These are phyloP conservation scores for Pouteria campechiana DNA, from an alignment of 179 eudicot species.

Conservation along the genomic window DNA sequence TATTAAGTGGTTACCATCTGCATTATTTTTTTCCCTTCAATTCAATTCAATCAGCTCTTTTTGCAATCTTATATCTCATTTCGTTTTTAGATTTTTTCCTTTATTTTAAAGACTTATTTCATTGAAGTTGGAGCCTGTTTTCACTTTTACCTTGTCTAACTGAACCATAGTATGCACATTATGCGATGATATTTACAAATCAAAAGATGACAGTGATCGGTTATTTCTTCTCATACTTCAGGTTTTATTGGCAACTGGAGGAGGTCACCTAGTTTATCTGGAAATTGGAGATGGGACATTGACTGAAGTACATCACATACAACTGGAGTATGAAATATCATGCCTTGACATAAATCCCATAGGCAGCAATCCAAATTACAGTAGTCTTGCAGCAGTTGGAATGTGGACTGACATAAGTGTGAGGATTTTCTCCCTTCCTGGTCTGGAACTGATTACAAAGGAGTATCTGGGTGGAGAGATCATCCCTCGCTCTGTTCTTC, in stretches of 20 bases:
- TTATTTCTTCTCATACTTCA: no score
- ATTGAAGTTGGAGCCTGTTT: neutral
- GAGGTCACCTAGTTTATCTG: constrained; percentile 85
- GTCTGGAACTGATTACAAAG: constrained; percentile 70
- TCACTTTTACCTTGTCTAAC: neutral
- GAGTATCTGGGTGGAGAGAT: constrained; percentile 96
- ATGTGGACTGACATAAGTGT: constrained; percentile 99
- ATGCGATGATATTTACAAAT: no score
- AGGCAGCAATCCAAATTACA: constrained; percentile 60
- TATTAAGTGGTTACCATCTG: no score
- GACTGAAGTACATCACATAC: constrained; percentile 64
- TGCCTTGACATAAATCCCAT: constrained; percentile 96
- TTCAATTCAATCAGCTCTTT: neutral
- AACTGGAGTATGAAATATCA: constrained; percentile 81
- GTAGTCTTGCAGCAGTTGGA: constrained; percentile 98
- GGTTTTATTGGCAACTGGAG: constrained; percentile 93
- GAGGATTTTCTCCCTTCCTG: constrained; percentile 79
- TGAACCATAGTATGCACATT: no score
- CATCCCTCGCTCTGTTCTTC: constrained; percentile 94
- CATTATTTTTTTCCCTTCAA: no score
- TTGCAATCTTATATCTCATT: no score
- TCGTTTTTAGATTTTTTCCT: no score
- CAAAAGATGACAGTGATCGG: no score
- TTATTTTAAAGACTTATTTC: neutral
- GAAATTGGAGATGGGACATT: constrained; percentile 87